Conservation (phyloP, 768 basidiomycete species). For the Leucocoprinus leucothites region DNA sequence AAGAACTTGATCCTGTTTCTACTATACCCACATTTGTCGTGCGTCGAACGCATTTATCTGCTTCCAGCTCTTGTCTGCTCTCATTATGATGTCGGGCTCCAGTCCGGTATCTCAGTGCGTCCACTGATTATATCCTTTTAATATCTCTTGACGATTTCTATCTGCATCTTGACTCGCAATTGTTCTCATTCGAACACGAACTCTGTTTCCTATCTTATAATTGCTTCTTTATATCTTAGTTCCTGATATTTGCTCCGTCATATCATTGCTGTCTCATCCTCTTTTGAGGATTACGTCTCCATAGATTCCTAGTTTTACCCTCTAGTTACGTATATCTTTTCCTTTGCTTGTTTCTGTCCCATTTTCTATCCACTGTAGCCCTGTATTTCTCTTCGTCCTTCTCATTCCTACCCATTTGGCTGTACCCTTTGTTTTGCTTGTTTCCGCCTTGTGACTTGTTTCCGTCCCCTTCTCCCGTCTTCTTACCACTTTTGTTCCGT, state of each 20-base stretch:
- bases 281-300: slow-evolving; percentile 7
- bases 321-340: not conserved
- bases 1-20: slow-evolving; percentile 6
- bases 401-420: slow-evolving; percentile 2
- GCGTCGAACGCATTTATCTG: not conserved
- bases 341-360: not conserved
- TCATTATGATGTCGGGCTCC: slow-evolving; percentile 8
- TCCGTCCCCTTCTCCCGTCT: slow-evolving; percentile 11
- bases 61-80: not conserved
- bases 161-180: slow-evolving; percentile 16
- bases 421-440: slow-evolving; percentile 11
- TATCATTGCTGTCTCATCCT: not conserved
- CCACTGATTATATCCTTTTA: slow-evolving; percentile 30
- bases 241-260: slow-evolving; percentile 7
- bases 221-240: slow-evolving; percentile 3
- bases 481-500: not conserved
- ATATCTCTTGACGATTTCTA: slow-evolving; percentile 20
- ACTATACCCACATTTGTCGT: not conserved
- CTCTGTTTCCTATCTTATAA: slow-evolving; percentile 15
- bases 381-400: slow-evolving; percentile 18
- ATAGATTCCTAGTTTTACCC: slow-evolving; percentile 10
- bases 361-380: slow-evolving; percentile 13
- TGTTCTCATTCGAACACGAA: slow-evolving; percentile 13
- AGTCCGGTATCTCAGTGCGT: slow-evolving; percentile 14
- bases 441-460: slow-evolving; percentile 10